phyloP scores from a whole-genome alignment of 2,329 filamentous ascomycete genomes.

The Aspergillus clavatus region DNA sequence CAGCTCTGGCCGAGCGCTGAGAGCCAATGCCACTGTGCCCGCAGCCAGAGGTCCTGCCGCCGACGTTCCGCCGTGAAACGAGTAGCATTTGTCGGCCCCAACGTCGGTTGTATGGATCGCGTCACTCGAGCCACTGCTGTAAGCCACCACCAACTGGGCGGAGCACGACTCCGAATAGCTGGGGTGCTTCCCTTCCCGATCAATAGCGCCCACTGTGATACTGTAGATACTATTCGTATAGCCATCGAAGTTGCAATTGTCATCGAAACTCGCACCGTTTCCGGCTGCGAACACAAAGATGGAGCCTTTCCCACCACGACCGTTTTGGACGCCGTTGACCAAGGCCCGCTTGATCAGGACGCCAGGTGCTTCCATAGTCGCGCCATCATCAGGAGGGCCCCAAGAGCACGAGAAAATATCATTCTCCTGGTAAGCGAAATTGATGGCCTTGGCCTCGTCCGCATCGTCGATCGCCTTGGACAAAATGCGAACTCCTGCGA shows the following conservation, averaged over 20 bases:
- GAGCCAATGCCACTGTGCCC: constrained; percentile 82
- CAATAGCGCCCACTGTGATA: constrained; percentile 91
- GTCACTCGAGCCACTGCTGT: constrained; percentile 84
- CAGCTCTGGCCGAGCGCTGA: constrained; percentile 79
- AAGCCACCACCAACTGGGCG: constrained; percentile 90
- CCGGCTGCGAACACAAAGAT: constrained; percentile 97
- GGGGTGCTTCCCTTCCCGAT: constrained; percentile 79
- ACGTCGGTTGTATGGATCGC: constrained; percentile 97
- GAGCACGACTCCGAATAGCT: constrained; percentile 97
- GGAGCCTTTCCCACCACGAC: constrained; percentile 75
- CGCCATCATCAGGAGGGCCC: constrained; percentile 91
- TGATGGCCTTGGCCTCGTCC: constrained; percentile 88
- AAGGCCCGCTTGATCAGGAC: constrained; percentile 85
- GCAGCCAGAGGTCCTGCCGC: constrained; percentile 90
- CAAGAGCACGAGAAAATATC: constrained; percentile 98
- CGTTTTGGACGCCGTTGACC: constrained; percentile 85
- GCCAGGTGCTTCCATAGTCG: constrained; percentile 88
- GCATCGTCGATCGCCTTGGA: constrained; percentile 85
- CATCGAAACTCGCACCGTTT: constrained; percentile 78
- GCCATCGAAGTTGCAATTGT: constrained; percentile 99
- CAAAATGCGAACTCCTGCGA: constrained; percentile 88
- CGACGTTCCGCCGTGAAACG: constrained; percentile 86
- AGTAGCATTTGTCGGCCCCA: constrained; percentile 72
- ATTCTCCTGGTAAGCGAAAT: constrained; percentile 85
- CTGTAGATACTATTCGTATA: constrained; percentile 99